These are phyloP conservation scores for Penicillium angulare DNA, from an alignment of 495 filamentous ascomycete genomes.

Conservation along the genomic window DNA sequence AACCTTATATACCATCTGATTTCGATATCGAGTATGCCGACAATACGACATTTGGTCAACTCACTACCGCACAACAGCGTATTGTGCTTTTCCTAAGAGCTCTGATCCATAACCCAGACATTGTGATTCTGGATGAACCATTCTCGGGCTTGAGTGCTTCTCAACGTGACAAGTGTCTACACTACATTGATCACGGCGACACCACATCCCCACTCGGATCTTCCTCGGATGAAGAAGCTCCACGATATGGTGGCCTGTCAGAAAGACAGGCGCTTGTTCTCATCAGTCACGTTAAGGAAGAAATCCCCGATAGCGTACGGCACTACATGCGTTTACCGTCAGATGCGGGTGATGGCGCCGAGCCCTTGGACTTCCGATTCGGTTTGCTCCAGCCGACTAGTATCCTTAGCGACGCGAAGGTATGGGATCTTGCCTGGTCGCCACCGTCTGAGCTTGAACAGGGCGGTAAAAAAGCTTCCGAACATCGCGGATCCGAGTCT, in stretches of 20 bases:
- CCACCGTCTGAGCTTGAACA: conserved; percentile 16
- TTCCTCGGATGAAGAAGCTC: neutral
- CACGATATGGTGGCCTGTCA: conserved; percentile 40
- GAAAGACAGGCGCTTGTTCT: conserved; percentile 76
- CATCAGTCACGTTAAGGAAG: conserved; percentile 86
- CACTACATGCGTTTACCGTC: conserved; percentile 78
- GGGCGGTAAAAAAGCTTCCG: no score
- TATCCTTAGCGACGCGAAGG: conserved; percentile 15
- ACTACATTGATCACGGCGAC: conserved; percentile 69
- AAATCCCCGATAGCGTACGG: conserved; percentile 76
- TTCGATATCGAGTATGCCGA: conserved; percentile 64
- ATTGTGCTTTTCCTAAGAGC: conserved; percentile 83
- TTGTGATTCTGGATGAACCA: conserved; percentile 90
- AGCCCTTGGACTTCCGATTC: conserved; percentile 36
- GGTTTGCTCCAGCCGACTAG: conserved; percentile 24
- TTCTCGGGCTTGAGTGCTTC: conserved; percentile 85
- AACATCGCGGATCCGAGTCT: neutral
- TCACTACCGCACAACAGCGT: conserved; percentile 76
- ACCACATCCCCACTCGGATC: neutral
- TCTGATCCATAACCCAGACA: conserved; percentile 75
- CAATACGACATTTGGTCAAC: conserved; percentile 65
- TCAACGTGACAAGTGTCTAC: conserved; percentile 78
- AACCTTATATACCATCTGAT: conserved; percentile 16
- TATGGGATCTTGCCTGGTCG: conserved; percentile 34
- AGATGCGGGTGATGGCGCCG: conserved; percentile 39